These are phyloP conservation scores for Histomonas meleagridis DNA, from an alignment of 208 protist genomes.

Conservation along the genomic window DNA sequence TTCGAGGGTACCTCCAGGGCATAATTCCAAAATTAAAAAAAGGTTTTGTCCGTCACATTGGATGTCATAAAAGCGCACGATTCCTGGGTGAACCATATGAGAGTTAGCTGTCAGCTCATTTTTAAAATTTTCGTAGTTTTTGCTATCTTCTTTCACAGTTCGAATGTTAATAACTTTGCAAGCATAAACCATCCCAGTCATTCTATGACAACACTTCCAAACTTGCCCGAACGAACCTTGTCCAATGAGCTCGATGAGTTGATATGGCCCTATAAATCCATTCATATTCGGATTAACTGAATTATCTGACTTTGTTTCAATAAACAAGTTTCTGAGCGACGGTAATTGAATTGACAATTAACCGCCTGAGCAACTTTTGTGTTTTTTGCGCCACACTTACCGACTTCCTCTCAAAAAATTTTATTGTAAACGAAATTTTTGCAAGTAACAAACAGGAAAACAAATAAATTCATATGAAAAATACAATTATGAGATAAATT, in stretches of 20 bases:
- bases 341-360: no score
- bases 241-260: neutral
- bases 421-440: no score
- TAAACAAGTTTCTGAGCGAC: no score
- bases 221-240: neutral
- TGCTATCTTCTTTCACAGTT: neutral
- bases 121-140: constrained; percentile 32
- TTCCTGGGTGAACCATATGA: neutral
- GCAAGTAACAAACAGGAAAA: no score
- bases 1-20: neutral
- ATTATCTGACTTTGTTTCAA: no score
- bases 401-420: no score
- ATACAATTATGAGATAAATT: no score
- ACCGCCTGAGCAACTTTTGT: no score
- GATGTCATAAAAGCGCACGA: neutral
- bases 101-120: neutral
- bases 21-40: neutral
- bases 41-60: neutral
- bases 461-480: no score
- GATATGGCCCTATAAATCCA: neutral
- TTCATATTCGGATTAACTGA: no score
- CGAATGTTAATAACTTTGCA: neutral
- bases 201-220: neutral
- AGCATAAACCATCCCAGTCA: neutral
- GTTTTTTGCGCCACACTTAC: no score